Percentiles rank a stretch among this genome's conserved stretches.
Conservation (phyloP, 2,329 filamentous ascomycete species). For the Alternaria tenuissima region DNA sequence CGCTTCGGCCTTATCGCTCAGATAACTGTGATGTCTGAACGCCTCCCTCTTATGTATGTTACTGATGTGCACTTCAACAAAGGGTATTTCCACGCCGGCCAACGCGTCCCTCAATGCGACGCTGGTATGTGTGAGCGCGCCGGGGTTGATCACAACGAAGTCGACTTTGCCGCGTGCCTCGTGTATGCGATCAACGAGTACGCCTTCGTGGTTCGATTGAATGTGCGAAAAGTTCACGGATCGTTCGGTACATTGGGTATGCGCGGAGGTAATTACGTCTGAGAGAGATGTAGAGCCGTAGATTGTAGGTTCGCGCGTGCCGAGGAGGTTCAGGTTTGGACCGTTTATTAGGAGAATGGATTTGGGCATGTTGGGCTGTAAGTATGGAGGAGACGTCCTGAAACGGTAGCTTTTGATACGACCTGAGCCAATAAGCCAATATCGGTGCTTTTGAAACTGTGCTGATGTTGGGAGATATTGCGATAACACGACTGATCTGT, state of each 20-base stretch:
- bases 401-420: neutral
- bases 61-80: conserved; percentile 78
- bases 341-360: conserved; percentile 78
- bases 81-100: conserved; percentile 72
- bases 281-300: conserved; percentile 75
- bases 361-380: conserved; percentile 43
- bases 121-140: conserved; percentile 77
- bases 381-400: neutral
- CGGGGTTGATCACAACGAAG: conserved; percentile 78
- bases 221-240: conserved; percentile 65
- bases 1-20: conserved; percentile 77
- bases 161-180: conserved; percentile 67
- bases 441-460: neutral
- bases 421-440: neutral
- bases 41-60: conserved; percentile 77
- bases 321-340: conserved; percentile 83
- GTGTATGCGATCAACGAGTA: conserved; percentile 77
- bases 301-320: conserved; percentile 75
- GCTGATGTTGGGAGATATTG: neutral
- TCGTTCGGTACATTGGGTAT: conserved; percentile 60
- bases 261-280: conserved; percentile 64
- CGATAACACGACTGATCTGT: neutral
- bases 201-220: conserved; percentile 82
- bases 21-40: conserved; percentile 74
- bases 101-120: conserved; percentile 80